Evolutionary conservation across 2,329 filamentous ascomycete species (phyloP).

Genomic region (Aspergillus hortae): DNA sequence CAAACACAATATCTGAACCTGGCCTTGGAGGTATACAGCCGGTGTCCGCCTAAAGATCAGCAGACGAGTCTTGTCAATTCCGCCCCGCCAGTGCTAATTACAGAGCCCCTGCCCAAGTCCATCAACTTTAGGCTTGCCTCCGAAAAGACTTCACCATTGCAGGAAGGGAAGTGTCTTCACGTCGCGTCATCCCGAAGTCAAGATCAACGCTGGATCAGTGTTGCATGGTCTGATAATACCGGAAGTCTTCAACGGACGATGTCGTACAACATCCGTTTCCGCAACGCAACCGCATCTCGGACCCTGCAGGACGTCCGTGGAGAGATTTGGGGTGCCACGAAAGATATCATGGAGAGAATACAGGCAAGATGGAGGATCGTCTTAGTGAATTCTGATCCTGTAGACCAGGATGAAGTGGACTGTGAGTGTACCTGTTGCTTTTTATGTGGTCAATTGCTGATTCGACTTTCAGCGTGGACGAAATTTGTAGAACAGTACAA

Average conservation of each 20-base stretch:
- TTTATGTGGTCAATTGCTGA: conserved; percentile 15
- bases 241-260: conserved; percentile 53
- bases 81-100: conserved; percentile 53
- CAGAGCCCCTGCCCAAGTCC: conserved; percentile 49
- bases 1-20: conserved; percentile 48
- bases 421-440: conserved; percentile 27
- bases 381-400: conserved; percentile 50
- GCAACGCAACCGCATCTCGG: conserved; percentile 27
- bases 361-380: conserved; percentile 55
- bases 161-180: conserved; percentile 57
- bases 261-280: conserved; percentile 52
- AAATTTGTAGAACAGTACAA: conserved; percentile 37
- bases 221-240: conserved; percentile 57
- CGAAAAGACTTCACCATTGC: conserved; percentile 53
- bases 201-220: conserved; percentile 57
- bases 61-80: conserved; percentile 40
- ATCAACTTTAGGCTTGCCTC: conserved; percentile 54
- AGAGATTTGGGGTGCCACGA: conserved; percentile 57
- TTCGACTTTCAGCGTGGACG: conserved; percentile 31
- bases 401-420: conserved; percentile 51
- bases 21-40: conserved; percentile 57
- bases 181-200: conserved; percentile 55
- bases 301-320: conserved; percentile 49
- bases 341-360: conserved; percentile 51
- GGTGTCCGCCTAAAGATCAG: conserved; percentile 48